Evolutionary conservation across 768 basidiomycete species (phyloP).

Genomic region (Suillus occidentalis): DNA sequence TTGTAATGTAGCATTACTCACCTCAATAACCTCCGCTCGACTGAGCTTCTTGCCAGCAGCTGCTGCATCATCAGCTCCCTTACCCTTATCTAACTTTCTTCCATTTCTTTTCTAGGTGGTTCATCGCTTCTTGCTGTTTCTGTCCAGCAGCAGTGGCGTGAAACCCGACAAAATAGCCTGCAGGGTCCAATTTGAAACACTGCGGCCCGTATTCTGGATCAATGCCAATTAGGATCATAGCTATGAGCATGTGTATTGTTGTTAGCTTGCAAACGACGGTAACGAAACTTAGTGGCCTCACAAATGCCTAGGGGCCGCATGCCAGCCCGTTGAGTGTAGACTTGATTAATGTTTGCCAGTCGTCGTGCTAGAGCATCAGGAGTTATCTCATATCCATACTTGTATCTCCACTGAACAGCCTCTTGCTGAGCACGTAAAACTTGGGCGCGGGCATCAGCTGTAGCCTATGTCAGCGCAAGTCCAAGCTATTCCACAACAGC

Average conservation of each 20-base stretch:
- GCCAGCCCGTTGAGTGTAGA: constrained; percentile 95
- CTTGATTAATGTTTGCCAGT: constrained; percentile 97
- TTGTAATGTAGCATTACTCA: constrained; percentile 34
- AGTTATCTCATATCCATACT: constrained; percentile 97
- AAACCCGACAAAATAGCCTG: constrained; percentile 98
- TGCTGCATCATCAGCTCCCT: constrained; percentile 76
- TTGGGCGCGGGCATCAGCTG: constrained; percentile 92
- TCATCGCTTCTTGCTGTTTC: constrained; percentile 99
- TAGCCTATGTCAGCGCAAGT: constrained; percentile 3
- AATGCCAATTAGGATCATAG: constrained; percentile 93
- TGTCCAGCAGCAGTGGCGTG: constrained; percentile 95
- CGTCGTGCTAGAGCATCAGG: constrained; percentile 94
- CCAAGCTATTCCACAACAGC: background rate
- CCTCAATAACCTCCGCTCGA: constrained; percentile 87
- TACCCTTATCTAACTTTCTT: constrained; percentile 87
- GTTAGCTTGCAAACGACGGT: background rate
- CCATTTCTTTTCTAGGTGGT: constrained; percentile 98
- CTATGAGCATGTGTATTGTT: constrained; percentile 40
- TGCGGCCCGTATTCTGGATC: constrained; percentile 95
- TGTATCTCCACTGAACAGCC: constrained; percentile 92
- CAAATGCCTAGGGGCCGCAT: constrained; percentile 97
- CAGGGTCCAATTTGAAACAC: constrained; percentile 96
- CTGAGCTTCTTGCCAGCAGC: constrained; percentile 72
- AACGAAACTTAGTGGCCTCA: constrained; percentile 38
- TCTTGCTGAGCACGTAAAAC: constrained; percentile 83